phyloP scores from a whole-genome alignment of 495 filamentous ascomycete species.

The Darksidea phi region DNA sequence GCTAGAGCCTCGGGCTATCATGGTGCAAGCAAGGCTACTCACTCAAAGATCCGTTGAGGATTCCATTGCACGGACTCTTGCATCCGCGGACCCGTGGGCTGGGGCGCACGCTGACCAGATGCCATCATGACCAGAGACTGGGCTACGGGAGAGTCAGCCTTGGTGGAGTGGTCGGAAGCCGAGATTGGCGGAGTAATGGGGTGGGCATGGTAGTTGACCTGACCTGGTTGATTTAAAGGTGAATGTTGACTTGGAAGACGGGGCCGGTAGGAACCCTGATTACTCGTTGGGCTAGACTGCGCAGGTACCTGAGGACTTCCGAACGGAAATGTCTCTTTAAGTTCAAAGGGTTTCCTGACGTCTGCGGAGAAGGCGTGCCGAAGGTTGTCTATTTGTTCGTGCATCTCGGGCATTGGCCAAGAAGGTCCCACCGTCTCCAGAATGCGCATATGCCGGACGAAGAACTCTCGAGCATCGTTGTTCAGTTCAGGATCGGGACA shows the following conservation, averaged over 20 bases:
- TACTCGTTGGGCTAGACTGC: conserved; percentile 40
- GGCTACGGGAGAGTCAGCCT: conserved; percentile 76
- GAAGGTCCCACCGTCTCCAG: conserved; percentile 78
- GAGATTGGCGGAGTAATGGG: conserved; percentile 84
- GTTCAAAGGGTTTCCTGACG: conserved; percentile 76
- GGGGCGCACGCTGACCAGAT: conserved; percentile 52
- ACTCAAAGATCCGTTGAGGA: conserved; percentile 91
- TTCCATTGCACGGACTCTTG: conserved; percentile 80
- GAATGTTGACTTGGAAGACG: conserved; percentile 37
- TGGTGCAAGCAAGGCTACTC: conserved; percentile 45
- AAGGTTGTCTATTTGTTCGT: conserved; percentile 84
- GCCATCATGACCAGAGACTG: conserved; percentile 77
- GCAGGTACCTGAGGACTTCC: conserved; percentile 66
- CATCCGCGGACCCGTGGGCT: conserved; percentile 54
- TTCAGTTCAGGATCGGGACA: conserved; percentile 90
- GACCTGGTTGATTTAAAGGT: conserved; percentile 53
- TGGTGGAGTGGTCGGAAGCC: conserved; percentile 67
- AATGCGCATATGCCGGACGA: conserved; percentile 93
- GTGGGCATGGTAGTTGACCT: conserved; percentile 72
- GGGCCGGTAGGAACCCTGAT: conserved; percentile 32
- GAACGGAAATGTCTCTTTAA: conserved; percentile 86
- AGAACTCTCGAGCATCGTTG: conserved; percentile 81
- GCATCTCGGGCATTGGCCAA: conserved; percentile 92
- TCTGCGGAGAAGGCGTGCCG: conserved; percentile 93
- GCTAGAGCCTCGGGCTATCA: neutral